phyloP scores from a whole-genome alignment of 805 yeast species.

The Saccharomycopsis oosterbeekiorum region DNA sequence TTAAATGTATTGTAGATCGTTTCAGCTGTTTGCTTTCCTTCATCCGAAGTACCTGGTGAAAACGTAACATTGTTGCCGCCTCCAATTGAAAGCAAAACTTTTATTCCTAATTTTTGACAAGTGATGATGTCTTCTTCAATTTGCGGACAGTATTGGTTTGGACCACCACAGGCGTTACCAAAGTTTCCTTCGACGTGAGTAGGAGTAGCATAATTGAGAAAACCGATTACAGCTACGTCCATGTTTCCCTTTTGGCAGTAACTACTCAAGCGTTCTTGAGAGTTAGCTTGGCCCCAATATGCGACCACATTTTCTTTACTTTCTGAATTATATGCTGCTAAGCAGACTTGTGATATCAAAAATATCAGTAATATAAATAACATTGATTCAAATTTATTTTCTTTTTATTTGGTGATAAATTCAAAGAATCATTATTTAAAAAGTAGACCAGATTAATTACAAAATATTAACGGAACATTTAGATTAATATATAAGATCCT shows the following conservation, averaged over 20 bases:
- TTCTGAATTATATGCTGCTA: constrained; percentile 26
- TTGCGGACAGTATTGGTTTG: constrained; percentile 15
- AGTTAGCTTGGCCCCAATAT: constrained; percentile 67
- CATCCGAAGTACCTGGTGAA: neutral
- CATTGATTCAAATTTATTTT: neutral
- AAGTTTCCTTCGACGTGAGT: constrained; percentile 30
- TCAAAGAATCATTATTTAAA: too few species aligned
- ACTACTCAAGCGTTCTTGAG: constrained; percentile 34
- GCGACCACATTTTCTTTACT: constrained; percentile 44
- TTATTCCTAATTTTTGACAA: constrained; percentile 12
- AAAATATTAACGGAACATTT: too few species aligned
- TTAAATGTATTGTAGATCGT: constrained; percentile 7
- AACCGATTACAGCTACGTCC: constrained; percentile 7
- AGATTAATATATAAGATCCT: too few species aligned
- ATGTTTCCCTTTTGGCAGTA: constrained; percentile 26
- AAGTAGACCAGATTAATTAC: too few species aligned
- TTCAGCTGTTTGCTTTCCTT: constrained; percentile 4
- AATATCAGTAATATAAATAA: neutral
- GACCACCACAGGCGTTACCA: constrained; percentile 29
- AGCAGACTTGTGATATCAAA: neutral
- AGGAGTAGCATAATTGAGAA: constrained; percentile 17
- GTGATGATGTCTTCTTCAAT: constrained; percentile 8
- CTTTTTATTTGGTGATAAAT: too few species aligned
- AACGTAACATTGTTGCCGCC: constrained; percentile 2
- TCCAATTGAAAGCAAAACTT: constrained; percentile 13